Evolutionary conservation across 2,329 filamentous ascomycete genomes (phyloP).

Genomic region (Monosporascus sp.): DNA sequence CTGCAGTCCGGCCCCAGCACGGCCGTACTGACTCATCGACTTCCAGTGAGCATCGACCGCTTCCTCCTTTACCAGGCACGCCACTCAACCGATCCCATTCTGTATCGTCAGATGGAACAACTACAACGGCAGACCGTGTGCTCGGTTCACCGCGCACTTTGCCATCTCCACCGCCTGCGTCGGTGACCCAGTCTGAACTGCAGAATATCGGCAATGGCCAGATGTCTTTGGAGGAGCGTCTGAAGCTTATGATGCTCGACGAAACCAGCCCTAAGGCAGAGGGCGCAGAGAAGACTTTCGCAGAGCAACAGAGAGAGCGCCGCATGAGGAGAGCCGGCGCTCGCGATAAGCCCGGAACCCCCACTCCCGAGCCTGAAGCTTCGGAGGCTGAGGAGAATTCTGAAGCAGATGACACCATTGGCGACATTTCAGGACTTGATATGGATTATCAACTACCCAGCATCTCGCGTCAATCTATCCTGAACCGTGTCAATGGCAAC

Average conservation of each 20-base stretch:
- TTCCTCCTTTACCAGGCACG: slow-evolving; percentile 77
- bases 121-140: slow-evolving; percentile 67
- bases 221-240: slow-evolving; percentile 79
- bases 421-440: slow-evolving; percentile 53
- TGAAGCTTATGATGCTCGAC: slow-evolving; percentile 83
- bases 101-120: slow-evolving; percentile 57
- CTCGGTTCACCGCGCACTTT: slow-evolving; percentile 61
- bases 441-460: slow-evolving; percentile 63
- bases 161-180: slow-evolving; percentile 67
- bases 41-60: slow-evolving; percentile 77
- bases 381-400: slow-evolving; percentile 28
- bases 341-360: slow-evolving; percentile 39
- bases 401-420: slow-evolving; percentile 55
- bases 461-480: slow-evolving; percentile 89
- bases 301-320: slow-evolving; percentile 62
- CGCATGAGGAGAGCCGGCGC: slow-evolving; percentile 58
- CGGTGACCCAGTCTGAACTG: slow-evolving; percentile 69
- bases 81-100: slow-evolving; percentile 38
- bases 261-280: slow-evolving; percentile 34
- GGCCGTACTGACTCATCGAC: slow-evolving; percentile 66
- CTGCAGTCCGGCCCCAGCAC: slow-evolving; percentile 48
- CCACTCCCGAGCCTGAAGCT: slow-evolving; percentile 38
- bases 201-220: slow-evolving; percentile 67
- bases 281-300: slow-evolving; percentile 44
- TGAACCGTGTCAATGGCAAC: slow-evolving; percentile 75